Evolutionary conservation across 345 rosid species (phyloP), one percentile per base, ranked within the genome.

Genomic region (Arabidopsis thaliana): DNA sequence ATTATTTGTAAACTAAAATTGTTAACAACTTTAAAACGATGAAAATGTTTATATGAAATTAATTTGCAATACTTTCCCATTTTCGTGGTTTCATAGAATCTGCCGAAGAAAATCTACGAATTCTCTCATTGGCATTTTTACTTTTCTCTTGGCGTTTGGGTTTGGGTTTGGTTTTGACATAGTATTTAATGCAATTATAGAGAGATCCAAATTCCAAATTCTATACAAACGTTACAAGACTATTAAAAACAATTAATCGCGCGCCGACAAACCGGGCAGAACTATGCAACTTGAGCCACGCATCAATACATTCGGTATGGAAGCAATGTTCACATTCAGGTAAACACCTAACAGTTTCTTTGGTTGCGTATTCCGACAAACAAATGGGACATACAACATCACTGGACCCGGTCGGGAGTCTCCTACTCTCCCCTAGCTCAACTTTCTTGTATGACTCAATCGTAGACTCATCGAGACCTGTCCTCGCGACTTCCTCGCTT

Each of bases 281-380:
- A 33, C 72, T 52, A 51, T 90, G 89, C 81, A 84, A 44, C 67
- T 79, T 76, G 38, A 93, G 87, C 96, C 97, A 90, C 52, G 80
- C 87, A 46, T 87, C 97, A 0, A 93, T 81, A 65, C 98, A 90
- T 10, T 85, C 87, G 0, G 83, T 80, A 71, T 88, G 96, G 86
- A 87, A 93, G 74, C 90, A 86, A 74, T 90, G 96, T 4, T 80
- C 72, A 70, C 98, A 88, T 69, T 83, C 84, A 0, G 96, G 95
- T 69, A 88, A 82, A 40, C 84, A 85, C 63, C 86, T 83, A 41
- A 88, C 50, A 3, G 80, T 76, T 53, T 88, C 93, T 48, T 84
- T 83, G 77, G 74, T 79, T 38, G 66, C 55, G 69, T 87, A 88
- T 63, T 90, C 96, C 0, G 89, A 79, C 68, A 91, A 81, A 82